Evolutionary conservation across 148 eudicot species (phyloP).

Genomic region (Camellia lanceoleosa): DNA sequence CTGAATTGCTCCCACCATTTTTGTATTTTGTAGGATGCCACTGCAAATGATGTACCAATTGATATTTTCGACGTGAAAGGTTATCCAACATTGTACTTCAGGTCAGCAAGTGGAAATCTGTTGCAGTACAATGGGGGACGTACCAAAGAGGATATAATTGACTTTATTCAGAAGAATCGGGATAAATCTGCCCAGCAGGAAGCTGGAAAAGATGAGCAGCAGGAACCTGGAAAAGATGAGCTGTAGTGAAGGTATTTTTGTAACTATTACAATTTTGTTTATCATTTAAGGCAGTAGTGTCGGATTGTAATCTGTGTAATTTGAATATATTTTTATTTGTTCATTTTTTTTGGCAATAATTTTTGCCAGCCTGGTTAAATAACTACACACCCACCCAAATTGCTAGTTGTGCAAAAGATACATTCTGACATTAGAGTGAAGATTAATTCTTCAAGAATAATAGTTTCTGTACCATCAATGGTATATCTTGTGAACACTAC

Average conservation of each 20-base stretch:
- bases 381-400: neutral
- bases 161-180: conserved; percentile 52
- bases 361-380: too few species aligned
- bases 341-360: neutral
- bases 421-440: neutral
- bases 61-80: conserved; percentile 60
- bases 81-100: conserved; percentile 66
- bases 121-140: conserved; percentile 51
- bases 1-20: too few species aligned
- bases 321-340: neutral
- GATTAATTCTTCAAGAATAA: neutral
- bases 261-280: neutral
- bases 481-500: neutral
- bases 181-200: conserved; percentile 32
- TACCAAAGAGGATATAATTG: conserved; percentile 55
- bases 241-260: conserved; percentile 37
- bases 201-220: conserved; percentile 48
- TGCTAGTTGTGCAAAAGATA: neutral
- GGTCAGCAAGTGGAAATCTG: conserved; percentile 56
- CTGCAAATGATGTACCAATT: conserved; percentile 57
- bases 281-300: neutral
- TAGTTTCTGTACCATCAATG: neutral
- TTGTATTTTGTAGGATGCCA: conserved; percentile 46
- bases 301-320: neutral
- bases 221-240: conserved; percentile 42